Base-by-base conservation (phyloP, 352 stramenopile species). In the Pythium sukuiense region DNA sequence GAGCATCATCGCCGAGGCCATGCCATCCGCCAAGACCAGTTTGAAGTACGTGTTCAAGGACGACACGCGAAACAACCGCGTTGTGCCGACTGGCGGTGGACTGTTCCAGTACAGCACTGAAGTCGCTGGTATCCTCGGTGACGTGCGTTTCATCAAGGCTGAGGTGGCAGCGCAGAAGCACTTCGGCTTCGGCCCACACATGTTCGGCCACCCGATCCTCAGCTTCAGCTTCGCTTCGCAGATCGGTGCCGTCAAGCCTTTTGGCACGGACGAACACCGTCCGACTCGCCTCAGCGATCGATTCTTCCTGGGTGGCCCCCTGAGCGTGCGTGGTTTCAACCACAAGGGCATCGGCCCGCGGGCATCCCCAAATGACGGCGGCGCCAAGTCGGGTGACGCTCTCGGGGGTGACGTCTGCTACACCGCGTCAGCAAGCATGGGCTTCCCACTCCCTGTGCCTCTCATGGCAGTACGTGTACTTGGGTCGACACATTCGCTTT, bases 31-130 rank as follows among this genome's bases (percentile, higher is more conserved):
- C 20, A 98, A 97, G 76, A 96, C 88, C 41, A 97, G 89, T 76
- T 54, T 98, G 52, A 95, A 96, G 70, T 97, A 98, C 65, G 84
- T 91, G n/a, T 98, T 96, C 69, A 96, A 88, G 52, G 85, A 96
- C 55, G 92, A 98, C 65, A 82, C 79, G 41, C 90, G 90, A 41
- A 88, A 97, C 75, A 84, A 96, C 58, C n/a, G 76, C 14, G 88
- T 97, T 35, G 87, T 96, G 43, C 92, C 92, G 18, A 96, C 87
- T 45, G 59, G 68, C 49, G 92, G 92, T n/a, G 88, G 88, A n/a
- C 85, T 96, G 52, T 93, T 97, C 63, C 90, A 94, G 68, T 90
- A 92, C 72, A 87, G 87, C 59, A 89, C 86, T 35, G 92, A 98
- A 67, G 86, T 96, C 37, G 87, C 89, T 37, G 89, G 89, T 24